A percentile compares a stretch with the other conserved stretches of the same genome.
Evolutionary conservation across 257 asterid species (phyloP).

Genomic region (Lycium barbarum): DNA sequence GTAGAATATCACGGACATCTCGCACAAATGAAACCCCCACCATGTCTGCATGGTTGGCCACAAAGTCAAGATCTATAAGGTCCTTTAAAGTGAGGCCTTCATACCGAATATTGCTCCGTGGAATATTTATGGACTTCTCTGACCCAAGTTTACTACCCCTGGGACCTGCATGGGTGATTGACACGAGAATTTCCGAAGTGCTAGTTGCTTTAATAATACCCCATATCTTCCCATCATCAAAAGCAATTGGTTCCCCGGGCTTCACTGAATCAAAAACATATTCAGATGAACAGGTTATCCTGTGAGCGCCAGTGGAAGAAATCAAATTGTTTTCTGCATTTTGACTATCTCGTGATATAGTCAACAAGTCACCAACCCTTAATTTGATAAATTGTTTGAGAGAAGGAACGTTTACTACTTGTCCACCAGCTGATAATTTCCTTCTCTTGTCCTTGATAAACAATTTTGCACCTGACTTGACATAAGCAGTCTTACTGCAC

Average conservation of each 20-base stretch:
- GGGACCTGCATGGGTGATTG: conserved; percentile 69
- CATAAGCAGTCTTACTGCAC: conserved; percentile 62
- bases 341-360: conserved; percentile 61
- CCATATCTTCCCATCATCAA: conserved; percentile 83
- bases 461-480: conserved; percentile 64
- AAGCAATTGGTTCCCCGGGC: conserved; percentile 75
- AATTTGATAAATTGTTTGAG: conserved; percentile 61
- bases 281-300: conserved; percentile 70
- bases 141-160: conserved; percentile 75
- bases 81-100: conserved; percentile 84
- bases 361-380: conserved; percentile 67
- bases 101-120: conserved; percentile 64
- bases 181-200: conserved; percentile 66
- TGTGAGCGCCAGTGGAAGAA: conserved; percentile 49
- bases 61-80: conserved; percentile 72
- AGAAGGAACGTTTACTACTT: conserved; percentile 64
- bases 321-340: conserved; percentile 44
- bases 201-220: conserved; percentile 70
- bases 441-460: conserved; percentile 49
- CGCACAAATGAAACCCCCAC: conserved; percentile 74
- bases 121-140: conserved; percentile 77
- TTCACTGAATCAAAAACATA: conserved; percentile 77
- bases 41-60: conserved; percentile 73
- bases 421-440: conserved; percentile 60
- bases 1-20: conserved; percentile 57